These are phyloP conservation scores for Pyrus hybrid DNA, from an alignment of 331 rosid genomes.

Conservation along the genomic window DNA sequence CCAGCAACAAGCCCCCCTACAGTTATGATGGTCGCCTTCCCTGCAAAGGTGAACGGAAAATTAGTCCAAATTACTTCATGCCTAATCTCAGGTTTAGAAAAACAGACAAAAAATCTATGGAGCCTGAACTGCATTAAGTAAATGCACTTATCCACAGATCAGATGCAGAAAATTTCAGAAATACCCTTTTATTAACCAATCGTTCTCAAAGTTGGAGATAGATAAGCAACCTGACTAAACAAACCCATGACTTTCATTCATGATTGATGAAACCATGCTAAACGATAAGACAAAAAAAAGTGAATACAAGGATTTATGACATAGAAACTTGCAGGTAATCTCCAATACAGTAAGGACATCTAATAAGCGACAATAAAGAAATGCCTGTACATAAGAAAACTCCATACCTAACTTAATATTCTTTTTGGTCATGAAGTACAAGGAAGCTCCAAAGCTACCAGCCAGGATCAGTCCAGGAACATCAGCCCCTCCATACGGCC, in stretches of 20 bases:
- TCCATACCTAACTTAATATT: slow-evolving; percentile 77
- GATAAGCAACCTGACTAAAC: background rate
- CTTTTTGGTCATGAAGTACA: slow-evolving; percentile 83
- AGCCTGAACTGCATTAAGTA: background rate
- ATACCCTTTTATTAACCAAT: background rate
- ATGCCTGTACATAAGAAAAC: slow-evolving; percentile 9
- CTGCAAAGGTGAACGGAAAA: slow-evolving; percentile 39
- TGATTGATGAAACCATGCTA: background rate
- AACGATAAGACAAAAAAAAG: background rate
- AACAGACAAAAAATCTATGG: background rate
- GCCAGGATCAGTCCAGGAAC: slow-evolving; percentile 91
- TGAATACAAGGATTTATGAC: background rate
- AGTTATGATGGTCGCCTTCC: slow-evolving; percentile 83
- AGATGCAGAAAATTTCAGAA: background rate
- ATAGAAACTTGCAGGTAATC: background rate
- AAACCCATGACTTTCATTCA: background rate
- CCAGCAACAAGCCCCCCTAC: slow-evolving; percentile 93
- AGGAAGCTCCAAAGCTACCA: slow-evolving; percentile 93
- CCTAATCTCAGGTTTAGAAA: background rate
- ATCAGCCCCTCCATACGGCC: slow-evolving; percentile 58
- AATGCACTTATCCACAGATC: background rate
- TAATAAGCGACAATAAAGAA: background rate
- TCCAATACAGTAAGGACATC: background rate
- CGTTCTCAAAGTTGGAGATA: background rate
- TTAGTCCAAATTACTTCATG: background rate